Conservation (phyloP, 1,139 yeast genomes). For the Lodderomyces elongisporus region DNA sequence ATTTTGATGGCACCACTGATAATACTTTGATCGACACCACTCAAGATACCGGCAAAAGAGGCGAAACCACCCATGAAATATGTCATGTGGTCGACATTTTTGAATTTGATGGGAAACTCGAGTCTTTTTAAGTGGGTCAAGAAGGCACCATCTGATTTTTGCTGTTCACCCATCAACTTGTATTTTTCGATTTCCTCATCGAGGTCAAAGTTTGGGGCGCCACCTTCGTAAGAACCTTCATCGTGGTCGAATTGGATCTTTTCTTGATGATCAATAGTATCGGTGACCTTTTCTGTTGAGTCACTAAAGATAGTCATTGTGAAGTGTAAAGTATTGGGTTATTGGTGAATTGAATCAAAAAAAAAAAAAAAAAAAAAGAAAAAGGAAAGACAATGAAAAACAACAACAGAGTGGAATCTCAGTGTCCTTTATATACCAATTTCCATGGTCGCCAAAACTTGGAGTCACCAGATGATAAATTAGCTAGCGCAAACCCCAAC, state of each 20-base stretch:
- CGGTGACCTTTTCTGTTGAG: constrained; percentile 6
- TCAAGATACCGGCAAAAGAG: constrained; percentile 54
- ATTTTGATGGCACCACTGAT: constrained; percentile 57
- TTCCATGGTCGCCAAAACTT: too few species aligned
- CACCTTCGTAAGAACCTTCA: constrained; percentile 11
- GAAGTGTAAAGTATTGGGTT: too few species aligned
- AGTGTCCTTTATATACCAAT: too few species aligned
- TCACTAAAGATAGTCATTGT: constrained; percentile 3
- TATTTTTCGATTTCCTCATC: constrained; percentile 23
- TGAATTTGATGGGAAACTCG: constrained; percentile 30
- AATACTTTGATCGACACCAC: constrained; percentile 54
- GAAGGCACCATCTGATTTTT: constrained; percentile 17
- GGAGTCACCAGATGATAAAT: too few species aligned
- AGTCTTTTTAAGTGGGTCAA: constrained; percentile 18
- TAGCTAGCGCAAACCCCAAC: too few species aligned
- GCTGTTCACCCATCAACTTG: constrained; percentile 18
- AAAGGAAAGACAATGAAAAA: too few species aligned
- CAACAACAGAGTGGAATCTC: too few species aligned
- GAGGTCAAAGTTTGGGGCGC: constrained; percentile 19
- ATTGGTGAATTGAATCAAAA: too few species aligned
- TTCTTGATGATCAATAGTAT: constrained; percentile 4
- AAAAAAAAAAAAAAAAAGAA: too few species aligned
- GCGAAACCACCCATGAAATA: constrained; percentile 47
- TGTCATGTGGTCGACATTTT: constrained; percentile 42
- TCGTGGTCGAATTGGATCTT: constrained; percentile 9